Percentiles rank a stretch among this genome's conserved stretches.
phyloP scores from a whole-genome alignment of 371 early-diverging fungal genomes.

The Saksenaea vasiformis region DNA sequence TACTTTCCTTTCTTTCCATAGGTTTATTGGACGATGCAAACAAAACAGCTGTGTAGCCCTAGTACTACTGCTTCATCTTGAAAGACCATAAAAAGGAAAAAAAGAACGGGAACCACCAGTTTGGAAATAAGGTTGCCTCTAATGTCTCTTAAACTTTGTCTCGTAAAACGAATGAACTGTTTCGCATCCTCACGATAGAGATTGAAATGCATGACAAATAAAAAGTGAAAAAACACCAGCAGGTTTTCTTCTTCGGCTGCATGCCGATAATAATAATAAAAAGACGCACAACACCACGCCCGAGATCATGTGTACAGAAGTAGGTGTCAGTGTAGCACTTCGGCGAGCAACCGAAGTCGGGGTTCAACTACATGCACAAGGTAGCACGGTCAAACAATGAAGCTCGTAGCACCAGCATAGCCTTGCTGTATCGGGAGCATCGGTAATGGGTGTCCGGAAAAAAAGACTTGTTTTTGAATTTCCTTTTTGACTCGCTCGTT shows the following conservation, averaged over 20 bases:
- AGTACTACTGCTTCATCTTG: neutral
- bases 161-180: neutral
- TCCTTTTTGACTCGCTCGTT: neutral
- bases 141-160: neutral
- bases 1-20: neutral
- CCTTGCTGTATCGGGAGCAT: neutral
- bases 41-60: conserved; percentile 3
- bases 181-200: neutral
- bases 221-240: neutral
- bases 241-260: neutral
- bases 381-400: conserved; percentile 4
- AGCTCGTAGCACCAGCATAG: neutral
- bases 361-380: neutral
- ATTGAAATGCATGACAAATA: neutral
- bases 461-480: neutral
- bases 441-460: neutral
- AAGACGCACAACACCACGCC: neutral
- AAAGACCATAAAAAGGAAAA: neutral
- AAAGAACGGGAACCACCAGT: conserved; percentile 1
- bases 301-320: neutral
- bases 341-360: neutral
- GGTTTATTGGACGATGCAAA: neutral
- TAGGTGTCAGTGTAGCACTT: conserved; percentile 4
- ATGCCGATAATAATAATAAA: neutral
- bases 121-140: neutral